These are phyloP conservation scores for Antrodiella citrinella DNA, from an alignment of 768 basidiomycete species.

Conservation along the genomic window DNA sequence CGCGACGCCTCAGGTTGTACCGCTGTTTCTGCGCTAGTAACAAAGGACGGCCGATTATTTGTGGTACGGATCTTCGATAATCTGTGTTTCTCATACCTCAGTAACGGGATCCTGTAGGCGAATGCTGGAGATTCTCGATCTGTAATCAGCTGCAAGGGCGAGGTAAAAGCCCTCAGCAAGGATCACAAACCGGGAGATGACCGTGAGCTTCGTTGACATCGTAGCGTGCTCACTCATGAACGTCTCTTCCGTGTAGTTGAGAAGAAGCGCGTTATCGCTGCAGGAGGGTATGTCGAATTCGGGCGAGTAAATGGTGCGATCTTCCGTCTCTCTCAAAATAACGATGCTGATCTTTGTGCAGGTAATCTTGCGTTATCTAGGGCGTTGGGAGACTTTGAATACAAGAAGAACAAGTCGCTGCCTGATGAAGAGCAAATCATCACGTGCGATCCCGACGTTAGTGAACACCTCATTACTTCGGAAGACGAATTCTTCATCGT, in stretches of 20 bases:
- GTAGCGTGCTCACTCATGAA: slow-evolving; percentile 6
- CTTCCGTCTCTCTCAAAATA: background rate
- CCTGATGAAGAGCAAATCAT: slow-evolving; percentile 89
- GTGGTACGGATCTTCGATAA: slow-evolving; percentile 46
- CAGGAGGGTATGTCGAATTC: slow-evolving; percentile 94
- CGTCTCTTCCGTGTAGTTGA: slow-evolving; percentile 46
- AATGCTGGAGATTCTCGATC: slow-evolving; percentile 97
- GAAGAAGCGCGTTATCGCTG: slow-evolving; percentile 75
- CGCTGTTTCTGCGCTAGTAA: slow-evolving; percentile 82
- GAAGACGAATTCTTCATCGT: slow-evolving; percentile 97
- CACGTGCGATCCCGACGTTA: slow-evolving; percentile 90
- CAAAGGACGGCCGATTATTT: slow-evolving; percentile 68
- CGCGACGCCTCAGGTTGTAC: slow-evolving; percentile 96
- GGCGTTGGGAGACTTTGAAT: slow-evolving; percentile 96
- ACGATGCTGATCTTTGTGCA: slow-evolving; percentile 23
- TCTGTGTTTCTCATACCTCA: background rate
- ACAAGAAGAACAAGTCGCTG: slow-evolving; percentile 86
- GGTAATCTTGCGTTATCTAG: slow-evolving; percentile 94
- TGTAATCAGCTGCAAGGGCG: slow-evolving; percentile 78
- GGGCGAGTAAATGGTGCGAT: slow-evolving; percentile 88
- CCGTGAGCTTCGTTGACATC: slow-evolving; percentile 35
- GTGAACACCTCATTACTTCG: slow-evolving; percentile 65
- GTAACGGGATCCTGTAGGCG: slow-evolving; percentile 44
- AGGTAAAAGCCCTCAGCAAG: slow-evolving; percentile 80
- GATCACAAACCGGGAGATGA: slow-evolving; percentile 95